Evolutionary conservation across 495 filamentous ascomycete species (phyloP), one percentile per base, ranked within the genome.

Genomic region (Symbiotaphrina buchneri): DNA sequence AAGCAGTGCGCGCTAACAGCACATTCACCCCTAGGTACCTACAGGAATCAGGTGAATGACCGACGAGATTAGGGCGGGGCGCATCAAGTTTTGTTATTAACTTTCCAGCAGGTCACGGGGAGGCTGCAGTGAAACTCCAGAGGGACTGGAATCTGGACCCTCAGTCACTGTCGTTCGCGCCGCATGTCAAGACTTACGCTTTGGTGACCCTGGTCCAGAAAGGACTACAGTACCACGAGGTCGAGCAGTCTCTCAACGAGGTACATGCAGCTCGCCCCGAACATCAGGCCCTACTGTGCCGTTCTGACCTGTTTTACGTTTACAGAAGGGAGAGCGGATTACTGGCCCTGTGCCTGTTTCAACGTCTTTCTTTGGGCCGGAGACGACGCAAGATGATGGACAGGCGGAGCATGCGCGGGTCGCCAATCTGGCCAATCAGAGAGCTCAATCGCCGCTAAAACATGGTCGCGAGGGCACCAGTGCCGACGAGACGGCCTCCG

Each of bases 1-100:
- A 26, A 31, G 35, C 34, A 38, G 32, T 10, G 18, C 22, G 16
- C 35, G 40, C 47, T 49, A 45, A 57, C 49, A 35, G 38, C 40
- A 35, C 25, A 21, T 26, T 28, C 22, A 8, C 42, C 40, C 31
- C 26, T 50, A 90, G 80, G 52, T 90, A 85, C 54, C 68, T 90
- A 41, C 66, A 84, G 54, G 80, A 90, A 65, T 77, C 72, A 58
- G 79, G 80, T 90, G 65, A 42, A 71, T 71, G 16, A 3, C n/a
- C n/a, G n/a, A n/a, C n/a, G n/a, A n/a, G n/a, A n/a, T n/a, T n/a
- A n/a, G n/a, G n/a, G n/a, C n/a, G n/a, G n/a, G n/a, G n/a, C n/a
- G n/a, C n/a, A n/a, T n/a, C n/a, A n/a, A n/a, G n/a, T n/a, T n/a
- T n/a, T n/a, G n/a, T n/a, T n/a, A n/a, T n/a, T n/a, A n/a, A n/a